Base-by-base conservation (phyloP, 2,329 filamentous ascomycete species). In the Trichoderma harzianum region DNA sequence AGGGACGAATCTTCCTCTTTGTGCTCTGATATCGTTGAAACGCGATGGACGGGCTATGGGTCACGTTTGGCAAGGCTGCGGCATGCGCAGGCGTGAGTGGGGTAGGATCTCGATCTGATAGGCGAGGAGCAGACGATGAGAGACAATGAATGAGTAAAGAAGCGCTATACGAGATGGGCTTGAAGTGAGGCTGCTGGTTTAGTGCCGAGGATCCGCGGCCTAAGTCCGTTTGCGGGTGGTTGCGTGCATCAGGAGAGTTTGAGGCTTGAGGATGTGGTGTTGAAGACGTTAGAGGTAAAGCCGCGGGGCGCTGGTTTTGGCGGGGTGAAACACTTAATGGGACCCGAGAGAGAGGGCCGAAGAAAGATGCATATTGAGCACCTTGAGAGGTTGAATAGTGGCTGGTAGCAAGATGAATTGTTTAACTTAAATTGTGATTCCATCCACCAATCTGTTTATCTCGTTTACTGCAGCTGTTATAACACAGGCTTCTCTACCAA, bases 201-300 rank as follows among this genome's bases (percentile, higher is more conserved):
- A 36, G 34, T 36, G 66, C 51, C 55, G 34, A 61, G 53, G 53
- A 36, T 69, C 39, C 30, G 39, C 57, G 16, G 18, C 28, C 32
- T 10, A 24, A 39, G 39, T 51, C 36, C 39, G 66, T 53, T 34
- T 70, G 57, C 28, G 26, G 62, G 14, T 36, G 36, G 26, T 53
- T 69, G 53, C 26, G 63, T 63, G 72, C 68, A 70, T 69, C 67
- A 72, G 63, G 60, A 39, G 65, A 51, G 58, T 72, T 72, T 71
- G 72, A 72, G 63, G 69, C 57, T 69, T n/a, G 62, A 67, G 26
- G 69, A 18, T 24, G 30, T 51, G n/a, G 60, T 39, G 36, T 65
- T 64, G 43, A 39, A 57, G 36, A 39, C 21, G 61, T 16, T 66
- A 32, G 47, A 63, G 28, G 57, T 21, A 43, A 39, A 32, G 62